phyloP scores from a whole-genome alignment of 1,284 basidiomycete genomes.

The Schizopora paradoxa region DNA sequence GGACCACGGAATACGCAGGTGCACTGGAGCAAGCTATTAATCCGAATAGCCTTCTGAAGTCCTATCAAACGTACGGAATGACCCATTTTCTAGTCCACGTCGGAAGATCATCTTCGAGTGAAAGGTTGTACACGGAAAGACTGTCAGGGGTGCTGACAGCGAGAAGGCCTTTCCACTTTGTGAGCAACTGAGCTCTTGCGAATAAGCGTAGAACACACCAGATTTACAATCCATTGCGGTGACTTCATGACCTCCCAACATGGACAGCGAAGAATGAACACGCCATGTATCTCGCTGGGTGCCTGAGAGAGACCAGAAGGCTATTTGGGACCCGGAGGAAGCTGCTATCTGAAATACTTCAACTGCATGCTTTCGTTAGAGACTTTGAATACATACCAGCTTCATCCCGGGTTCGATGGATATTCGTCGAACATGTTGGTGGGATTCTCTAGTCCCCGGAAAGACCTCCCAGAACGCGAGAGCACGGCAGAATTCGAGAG shows the following conservation, averaged over 20 bases:
- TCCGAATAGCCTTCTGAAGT: slow-evolving; percentile 10
- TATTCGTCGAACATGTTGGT: slow-evolving; percentile 50
- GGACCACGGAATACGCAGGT: slow-evolving; percentile 33
- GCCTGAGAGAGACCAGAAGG: slow-evolving; percentile 69
- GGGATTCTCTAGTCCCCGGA: slow-evolving; percentile 44
- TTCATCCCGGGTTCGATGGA: slow-evolving; percentile 72
- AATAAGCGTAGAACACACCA: slow-evolving; percentile 37
- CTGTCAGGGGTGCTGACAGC: slow-evolving; percentile 54
- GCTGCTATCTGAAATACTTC: slow-evolving; percentile 54
- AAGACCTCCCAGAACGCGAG: slow-evolving; percentile 75
- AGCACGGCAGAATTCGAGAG: slow-evolving; percentile 55
- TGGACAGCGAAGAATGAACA: slow-evolving; percentile 70
- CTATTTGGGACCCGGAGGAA: slow-evolving; percentile 57
- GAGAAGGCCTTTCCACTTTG: slow-evolving; percentile 51
- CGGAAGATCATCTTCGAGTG: slow-evolving; percentile 72
- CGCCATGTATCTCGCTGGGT: slow-evolving; percentile 58
- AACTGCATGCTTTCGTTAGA: slow-evolving; percentile 5
- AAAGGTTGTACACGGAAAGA: slow-evolving; percentile 66
- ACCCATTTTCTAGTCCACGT: slow-evolving; percentile 77
- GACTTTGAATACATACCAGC: slow-evolving; percentile 46
- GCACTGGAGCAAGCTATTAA: slow-evolving; percentile 41
- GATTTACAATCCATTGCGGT: slow-evolving; percentile 65
- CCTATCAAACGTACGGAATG: slow-evolving; percentile 40
- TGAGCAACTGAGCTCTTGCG: slow-evolving; percentile 16
- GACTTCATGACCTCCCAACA: slow-evolving; percentile 48